Evolutionary conservation across 495 filamentous ascomycete genomes (phyloP), one percentile per base, ranked within the genome.

Genomic region (Neurospora sp.): DNA sequence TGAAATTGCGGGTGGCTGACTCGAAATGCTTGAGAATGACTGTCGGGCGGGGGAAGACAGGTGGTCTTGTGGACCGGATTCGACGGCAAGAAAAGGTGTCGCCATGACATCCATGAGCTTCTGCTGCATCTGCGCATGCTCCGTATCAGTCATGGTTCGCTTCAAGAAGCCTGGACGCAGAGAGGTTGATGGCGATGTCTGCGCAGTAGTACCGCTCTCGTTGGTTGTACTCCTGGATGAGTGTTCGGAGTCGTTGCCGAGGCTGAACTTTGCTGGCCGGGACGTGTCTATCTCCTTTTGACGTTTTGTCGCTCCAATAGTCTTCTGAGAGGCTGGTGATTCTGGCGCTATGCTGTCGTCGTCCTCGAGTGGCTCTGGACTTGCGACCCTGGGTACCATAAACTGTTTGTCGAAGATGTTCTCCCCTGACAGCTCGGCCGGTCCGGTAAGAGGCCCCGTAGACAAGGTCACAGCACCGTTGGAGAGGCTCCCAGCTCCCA

Each of bases 51-150:
- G 86, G 42, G 83, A 85, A 31, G 80, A 35, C 6, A 82, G 71
- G 31, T 78, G 76, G 35, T 85, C 85, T 18, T 83, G 75, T 70
- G 88, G 82, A 74, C 85, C 80, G 70, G 84, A 75, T 78, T 89
- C 87, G 42, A 75, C 83, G 73, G 84, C 83, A 74, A 87, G 77
- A 76, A 92, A 97, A 42, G 96, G 94, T 81, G 94, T 91, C 71
- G 94, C 93, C 84, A 98, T 83, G 72, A 90, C 90, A 78, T 98
- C 96, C 80, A 94, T 89, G 74, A 98, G 90, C 84, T 91, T 95
- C 75, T 89, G 89, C 81, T 96, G 92, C 72, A 95, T 83, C 31
- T 88, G 87, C 22, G 90, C 82, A 68, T 91, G 84, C 38, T 87
- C 89, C 39, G 91, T 87, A 79, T 98, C 96, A 35, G 96, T 98